Evolutionary conservation across 345 rosid species (phyloP), one percentile per base, ranked within the genome.

Genomic region (Eucalyptus brandiana): DNA sequence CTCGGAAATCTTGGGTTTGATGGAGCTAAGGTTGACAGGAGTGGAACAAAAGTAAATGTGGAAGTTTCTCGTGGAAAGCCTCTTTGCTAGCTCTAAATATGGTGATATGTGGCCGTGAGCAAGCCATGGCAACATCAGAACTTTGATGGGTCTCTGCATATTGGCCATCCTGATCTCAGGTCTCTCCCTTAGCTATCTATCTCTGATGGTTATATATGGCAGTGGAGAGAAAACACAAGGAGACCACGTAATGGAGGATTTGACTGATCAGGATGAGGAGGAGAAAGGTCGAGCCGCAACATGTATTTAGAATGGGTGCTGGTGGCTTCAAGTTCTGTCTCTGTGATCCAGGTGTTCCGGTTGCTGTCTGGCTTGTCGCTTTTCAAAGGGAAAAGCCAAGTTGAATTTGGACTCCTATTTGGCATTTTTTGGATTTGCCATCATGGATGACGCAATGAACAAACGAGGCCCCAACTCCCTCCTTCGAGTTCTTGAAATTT

Each of bases 61-160:
- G 47, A 93, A 88, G 86, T 91, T 92, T 49, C 88, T 87, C 53
- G 56, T 47, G 13, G 91, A 23, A 50, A 92, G 93, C 40, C 86
- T 86, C 88, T 92, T 93, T 67, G 91, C 91, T 17, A 92, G 92
- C 90, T 92, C 92, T 12, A 91, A 58, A 89, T 81, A 94, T 4
- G 95, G 92, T 53, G 90, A 80, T 17, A 89, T 87, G 88, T 92
- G 94, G 45, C 95, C 92, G 28, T 92, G 89, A 87, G 92, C 94
- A 30, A 94, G 83, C 93, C 94, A 93, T 90, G 94, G 92, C 6
- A 94, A 83, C 92, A 93, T 90, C 86, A 92, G 48, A 72, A 91
- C 69, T 12, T 91, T 90, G 1, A 48, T 81, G 12, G 87, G 90
- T n/a, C 40, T 87, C 32, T 53, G 45, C 13, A 72, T 72, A 18